A percentile compares a stretch with the other conserved stretches of the same genome.
These are phyloP conservation scores for Phaeophleospora eucalypticola DNA, from an alignment of 2,329 filamentous ascomycete genomes.

Conservation along the genomic window DNA sequence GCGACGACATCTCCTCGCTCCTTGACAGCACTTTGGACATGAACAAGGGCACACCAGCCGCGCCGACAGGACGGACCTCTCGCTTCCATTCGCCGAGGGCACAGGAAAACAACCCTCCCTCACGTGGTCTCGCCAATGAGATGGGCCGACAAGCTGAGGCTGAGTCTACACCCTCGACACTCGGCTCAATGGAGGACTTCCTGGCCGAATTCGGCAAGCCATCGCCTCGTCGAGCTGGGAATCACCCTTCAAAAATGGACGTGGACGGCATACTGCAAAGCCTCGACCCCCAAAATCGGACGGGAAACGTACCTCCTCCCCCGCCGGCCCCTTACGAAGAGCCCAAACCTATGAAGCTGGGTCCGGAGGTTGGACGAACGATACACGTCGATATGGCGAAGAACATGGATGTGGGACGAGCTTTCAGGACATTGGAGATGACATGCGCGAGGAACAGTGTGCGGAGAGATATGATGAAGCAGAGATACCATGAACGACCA, in stretches of 20 bases:
- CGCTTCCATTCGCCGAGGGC: constrained; percentile 25
- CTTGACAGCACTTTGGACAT: constrained; percentile 30
- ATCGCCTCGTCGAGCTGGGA: not conserved
- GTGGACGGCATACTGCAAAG: not conserved
- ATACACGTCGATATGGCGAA: constrained; percentile 33
- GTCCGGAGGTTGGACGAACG: constrained; percentile 39
- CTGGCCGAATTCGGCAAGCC: not conserved
- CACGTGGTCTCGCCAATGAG: constrained; percentile 6
- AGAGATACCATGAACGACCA: constrained; percentile 70
- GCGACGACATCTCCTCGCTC: constrained; percentile 23
- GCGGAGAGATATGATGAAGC: constrained; percentile 50
- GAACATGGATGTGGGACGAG: constrained; percentile 46
- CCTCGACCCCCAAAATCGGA: too few relatives aligned
- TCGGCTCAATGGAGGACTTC: constrained; percentile 18
- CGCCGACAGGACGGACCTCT: constrained; percentile 24
- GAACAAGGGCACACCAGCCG: constrained; percentile 25
- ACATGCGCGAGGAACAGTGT: constrained; percentile 55
- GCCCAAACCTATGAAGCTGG: constrained; percentile 31
- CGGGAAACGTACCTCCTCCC: too few relatives aligned
- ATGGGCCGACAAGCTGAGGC: constrained; percentile 8
- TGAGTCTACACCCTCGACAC: constrained; percentile 10
- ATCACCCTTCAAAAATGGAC: not conserved
- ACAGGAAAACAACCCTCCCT: constrained; percentile 21
- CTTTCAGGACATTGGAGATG: constrained; percentile 44
- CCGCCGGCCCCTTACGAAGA: constrained; percentile 4